These are phyloP conservation scores for Verticillium nubilum DNA, from an alignment of 2,329 filamentous ascomycete genomes.

Conservation along the genomic window DNA sequence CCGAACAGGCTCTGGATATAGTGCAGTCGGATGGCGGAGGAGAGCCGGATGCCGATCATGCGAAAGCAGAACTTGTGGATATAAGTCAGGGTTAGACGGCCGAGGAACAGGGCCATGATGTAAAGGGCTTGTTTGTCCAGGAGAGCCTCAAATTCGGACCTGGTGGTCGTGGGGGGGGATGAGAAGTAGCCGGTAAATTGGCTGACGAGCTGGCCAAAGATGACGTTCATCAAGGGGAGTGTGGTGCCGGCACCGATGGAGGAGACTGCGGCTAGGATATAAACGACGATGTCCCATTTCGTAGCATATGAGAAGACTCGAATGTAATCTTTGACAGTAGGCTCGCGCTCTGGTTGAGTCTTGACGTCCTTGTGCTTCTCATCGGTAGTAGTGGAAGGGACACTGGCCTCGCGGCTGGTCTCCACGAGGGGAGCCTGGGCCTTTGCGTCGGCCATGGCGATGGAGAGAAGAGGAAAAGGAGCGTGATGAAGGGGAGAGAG, in stretches of 20 bases:
- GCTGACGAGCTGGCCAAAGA: slow-evolving; percentile 34
- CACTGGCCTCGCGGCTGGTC: not conserved
- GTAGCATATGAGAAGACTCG: slow-evolving; percentile 50
- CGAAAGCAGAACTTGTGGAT: slow-evolving; percentile 57
- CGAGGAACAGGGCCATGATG: slow-evolving; percentile 67
- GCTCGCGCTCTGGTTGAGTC: slow-evolving; percentile 36
- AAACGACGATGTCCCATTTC: slow-evolving; percentile 44
- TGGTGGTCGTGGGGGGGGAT: slow-evolving; percentile 23
- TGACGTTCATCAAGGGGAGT: slow-evolving; percentile 51
- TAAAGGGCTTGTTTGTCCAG: slow-evolving; percentile 52
- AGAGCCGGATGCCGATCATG: slow-evolving; percentile 57
- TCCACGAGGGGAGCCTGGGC: not conserved
- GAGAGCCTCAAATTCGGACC: slow-evolving; percentile 30
- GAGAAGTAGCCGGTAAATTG: slow-evolving; percentile 41
- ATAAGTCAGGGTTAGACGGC: slow-evolving; percentile 58
- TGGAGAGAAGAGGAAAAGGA: not conserved
- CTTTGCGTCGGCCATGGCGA: not conserved
- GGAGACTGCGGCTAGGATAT: slow-evolving; percentile 39
- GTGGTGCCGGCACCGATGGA: slow-evolving; percentile 49
- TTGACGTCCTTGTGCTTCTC: slow-evolving; percentile 25
- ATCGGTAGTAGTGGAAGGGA: slow-evolving; percentile 14
- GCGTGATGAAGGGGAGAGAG: not conserved
- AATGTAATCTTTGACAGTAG: slow-evolving; percentile 38
- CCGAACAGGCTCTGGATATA: slow-evolving; percentile 60
- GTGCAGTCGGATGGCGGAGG: slow-evolving; percentile 54